A percentile compares a stretch with the other conserved stretches of the same genome.
phyloP scores from a whole-genome alignment of 192 early-diverging fungal genomes.

The Coemansia sp. region DNA sequence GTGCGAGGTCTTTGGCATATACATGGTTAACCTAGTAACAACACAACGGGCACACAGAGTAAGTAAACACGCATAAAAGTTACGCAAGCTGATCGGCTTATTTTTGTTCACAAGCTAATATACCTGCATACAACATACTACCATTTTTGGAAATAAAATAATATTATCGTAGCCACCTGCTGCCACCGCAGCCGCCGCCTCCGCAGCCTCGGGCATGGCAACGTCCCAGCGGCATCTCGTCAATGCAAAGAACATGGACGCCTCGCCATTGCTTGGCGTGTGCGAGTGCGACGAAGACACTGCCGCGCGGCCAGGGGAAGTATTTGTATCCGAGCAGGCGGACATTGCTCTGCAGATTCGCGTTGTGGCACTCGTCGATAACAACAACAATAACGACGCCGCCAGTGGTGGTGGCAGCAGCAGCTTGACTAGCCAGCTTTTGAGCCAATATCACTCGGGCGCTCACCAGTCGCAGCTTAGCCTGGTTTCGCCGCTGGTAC shows the following conservation, averaged over 20 bases:
- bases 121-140: not conserved
- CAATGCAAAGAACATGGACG: conserved; percentile 9
- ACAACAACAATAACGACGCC: not conserved
- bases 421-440: not conserved
- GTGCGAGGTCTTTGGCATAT: too few species aligned
- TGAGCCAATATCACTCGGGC: not conserved
- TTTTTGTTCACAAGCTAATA: not conserved
- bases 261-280: conserved; percentile 16
- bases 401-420: not conserved
- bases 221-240: not conserved
- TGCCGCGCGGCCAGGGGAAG: not conserved
- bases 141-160: not conserved
- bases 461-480: not conserved
- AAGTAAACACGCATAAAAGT: not conserved
- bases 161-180: not conserved
- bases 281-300: not conserved
- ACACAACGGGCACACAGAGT: not conserved
- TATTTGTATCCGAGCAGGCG: not conserved
- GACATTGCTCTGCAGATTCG: not conserved
- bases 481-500: conserved; percentile 31
- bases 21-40: not conserved
- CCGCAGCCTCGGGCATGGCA: not conserved
- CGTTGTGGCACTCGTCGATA: not conserved
- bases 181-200: not conserved
- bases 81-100: not conserved